Percentiles rank a stretch among this genome's conserved stretches.
These are phyloP conservation scores for Cyclotella baltica DNA, from an alignment of 108 stramenopile genomes.

Conservation along the genomic window DNA sequence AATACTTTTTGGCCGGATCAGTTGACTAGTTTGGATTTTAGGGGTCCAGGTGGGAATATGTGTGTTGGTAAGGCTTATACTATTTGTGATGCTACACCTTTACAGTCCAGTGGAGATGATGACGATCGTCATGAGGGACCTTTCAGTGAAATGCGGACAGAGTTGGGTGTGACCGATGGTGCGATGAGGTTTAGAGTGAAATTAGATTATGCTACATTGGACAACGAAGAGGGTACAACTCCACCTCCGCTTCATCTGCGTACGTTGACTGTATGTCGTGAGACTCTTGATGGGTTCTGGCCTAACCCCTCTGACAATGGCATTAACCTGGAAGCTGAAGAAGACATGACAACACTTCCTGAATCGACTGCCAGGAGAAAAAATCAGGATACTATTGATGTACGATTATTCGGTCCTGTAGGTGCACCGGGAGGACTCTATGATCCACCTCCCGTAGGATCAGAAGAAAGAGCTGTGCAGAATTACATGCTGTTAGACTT, in stretches of 20 bases:
- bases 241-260: slow-evolving; percentile 68
- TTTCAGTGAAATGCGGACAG: slow-evolving; percentile 74
- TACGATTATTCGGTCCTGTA: slow-evolving; percentile 72
- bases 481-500: slow-evolving; percentile 83
- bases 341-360: not conserved
- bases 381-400: slow-evolving; percentile 42
- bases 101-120: slow-evolving; percentile 18
- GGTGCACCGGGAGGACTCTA: slow-evolving; percentile 88
- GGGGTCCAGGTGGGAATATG: slow-evolving; percentile 89
- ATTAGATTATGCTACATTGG: slow-evolving; percentile 70
- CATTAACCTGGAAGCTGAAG: slow-evolving; percentile 12
- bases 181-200: slow-evolving; percentile 83
- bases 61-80: slow-evolving; percentile 87
- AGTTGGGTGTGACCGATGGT: slow-evolving; percentile 73
- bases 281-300: slow-evolving; percentile 80
- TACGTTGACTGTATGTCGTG: slow-evolving; percentile 85
- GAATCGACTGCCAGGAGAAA: slow-evolving; percentile 29
- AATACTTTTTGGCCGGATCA: slow-evolving; percentile 66
- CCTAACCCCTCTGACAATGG: slow-evolving; percentile 45
- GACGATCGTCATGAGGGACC: slow-evolving; percentile 67
- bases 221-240: slow-evolving; percentile 14
- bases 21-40: slow-evolving; percentile 73
- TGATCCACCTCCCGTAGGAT: slow-evolving; percentile 88
- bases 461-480: slow-evolving; percentile 64
- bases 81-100: slow-evolving; percentile 62